phyloP scores from a whole-genome alignment of 495 filamentous ascomycete genomes.

The Choiromyces venosus region DNA sequence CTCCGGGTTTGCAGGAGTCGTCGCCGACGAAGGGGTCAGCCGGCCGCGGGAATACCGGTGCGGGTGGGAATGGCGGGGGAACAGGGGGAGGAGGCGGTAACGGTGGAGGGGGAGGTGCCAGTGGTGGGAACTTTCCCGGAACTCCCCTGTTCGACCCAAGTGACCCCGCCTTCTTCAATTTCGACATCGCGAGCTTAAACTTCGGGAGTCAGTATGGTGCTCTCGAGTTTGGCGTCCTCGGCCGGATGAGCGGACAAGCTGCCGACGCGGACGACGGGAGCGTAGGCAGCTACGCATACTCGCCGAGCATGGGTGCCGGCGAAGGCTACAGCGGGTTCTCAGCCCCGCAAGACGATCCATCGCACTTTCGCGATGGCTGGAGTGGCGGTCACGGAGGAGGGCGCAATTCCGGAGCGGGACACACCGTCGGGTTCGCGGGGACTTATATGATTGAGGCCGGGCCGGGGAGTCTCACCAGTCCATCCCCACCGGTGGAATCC shows the following conservation, averaged over 20 bases:
- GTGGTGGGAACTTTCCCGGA: conserved; percentile 25
- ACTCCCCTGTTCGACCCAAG: conserved; percentile 62
- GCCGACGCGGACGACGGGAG: conserved; percentile 29
- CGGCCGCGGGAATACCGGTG: not conserved
- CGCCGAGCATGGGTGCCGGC: conserved; percentile 29
- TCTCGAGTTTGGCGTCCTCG: conserved; percentile 87
- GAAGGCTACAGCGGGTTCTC: conserved; percentile 38
- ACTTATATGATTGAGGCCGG: conserved; percentile 68
- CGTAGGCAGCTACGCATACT: conserved; percentile 38
- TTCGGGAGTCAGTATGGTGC: conserved; percentile 94
- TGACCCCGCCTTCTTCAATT: conserved; percentile 86
- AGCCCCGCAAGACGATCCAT: conserved; percentile 29
- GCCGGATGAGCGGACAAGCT: conserved; percentile 74
- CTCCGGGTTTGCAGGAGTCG: conserved; percentile 32
- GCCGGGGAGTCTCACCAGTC: conserved; percentile 58
- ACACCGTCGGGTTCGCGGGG: conserved; percentile 46
- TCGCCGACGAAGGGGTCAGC: conserved; percentile 27
- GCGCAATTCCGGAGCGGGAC: conserved; percentile 24
- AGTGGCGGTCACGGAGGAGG: conserved; percentile 24
- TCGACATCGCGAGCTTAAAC: conserved; percentile 86
- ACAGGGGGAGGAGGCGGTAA: not conserved
- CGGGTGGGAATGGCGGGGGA: not conserved
- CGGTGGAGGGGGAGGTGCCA: not conserved
- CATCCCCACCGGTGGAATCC: conserved; percentile 43
- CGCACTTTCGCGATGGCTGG: not conserved